Conservation (phyloP, 2,329 filamentous ascomycete genomes). For the Xylariales sp. region DNA sequence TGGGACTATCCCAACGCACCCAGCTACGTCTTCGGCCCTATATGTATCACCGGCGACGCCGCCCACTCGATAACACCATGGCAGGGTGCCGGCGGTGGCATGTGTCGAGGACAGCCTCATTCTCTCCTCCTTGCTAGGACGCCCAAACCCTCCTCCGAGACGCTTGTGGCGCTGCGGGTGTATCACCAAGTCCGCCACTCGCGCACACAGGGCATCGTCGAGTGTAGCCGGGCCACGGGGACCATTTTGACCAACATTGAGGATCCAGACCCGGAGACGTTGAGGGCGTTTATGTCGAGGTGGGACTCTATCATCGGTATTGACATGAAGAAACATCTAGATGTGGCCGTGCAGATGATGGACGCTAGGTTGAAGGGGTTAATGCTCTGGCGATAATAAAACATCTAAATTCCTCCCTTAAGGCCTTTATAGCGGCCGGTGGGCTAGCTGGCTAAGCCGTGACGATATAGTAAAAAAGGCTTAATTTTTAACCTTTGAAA, state of each 20-base stretch:
- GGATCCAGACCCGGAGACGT: slow-evolving; percentile 21
- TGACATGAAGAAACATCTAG: slow-evolving; percentile 38
- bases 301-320: slow-evolving; percentile 43
- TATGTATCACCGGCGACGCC: slow-evolving; percentile 40
- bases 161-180: slow-evolving; percentile 33
- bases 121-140: slow-evolving; percentile 38
- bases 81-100: slow-evolving; percentile 38
- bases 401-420: no score
- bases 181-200: slow-evolving; percentile 40
- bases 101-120: slow-evolving; percentile 43
- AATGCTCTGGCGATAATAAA: no score
- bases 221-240: slow-evolving; percentile 37
- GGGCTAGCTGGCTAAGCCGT: no score
- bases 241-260: slow-evolving; percentile 29
- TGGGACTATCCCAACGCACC: slow-evolving; percentile 42
- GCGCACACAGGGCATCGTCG: slow-evolving; percentile 42
- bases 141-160: slow-evolving; percentile 26
- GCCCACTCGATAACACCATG: slow-evolving; percentile 40
- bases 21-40: slow-evolving; percentile 39
- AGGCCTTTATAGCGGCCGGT: no score
- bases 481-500: no score
- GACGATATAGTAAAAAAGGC: no score
- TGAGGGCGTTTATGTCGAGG: slow-evolving; percentile 25
- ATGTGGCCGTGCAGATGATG: slow-evolving; percentile 38
- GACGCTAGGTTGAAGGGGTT: slow-evolving; percentile 27